These are phyloP conservation scores for Thelonectria blattea DNA, from an alignment of 2,329 filamentous ascomycete species.

Conservation along the genomic window DNA sequence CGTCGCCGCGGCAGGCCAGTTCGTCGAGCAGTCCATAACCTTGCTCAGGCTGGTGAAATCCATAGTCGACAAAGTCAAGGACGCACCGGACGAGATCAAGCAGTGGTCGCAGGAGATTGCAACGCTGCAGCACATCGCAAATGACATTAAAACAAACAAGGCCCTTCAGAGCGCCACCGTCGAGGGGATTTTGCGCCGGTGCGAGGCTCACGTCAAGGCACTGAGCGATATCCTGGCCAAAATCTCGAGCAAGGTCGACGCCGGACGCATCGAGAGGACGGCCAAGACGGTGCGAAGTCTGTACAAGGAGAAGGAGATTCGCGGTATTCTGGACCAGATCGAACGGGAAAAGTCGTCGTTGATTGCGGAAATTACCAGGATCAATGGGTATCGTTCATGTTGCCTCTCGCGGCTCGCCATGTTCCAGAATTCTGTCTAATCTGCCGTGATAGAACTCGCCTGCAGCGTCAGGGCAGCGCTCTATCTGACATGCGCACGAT, in stretches of 20 bases:
- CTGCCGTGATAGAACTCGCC: too few species aligned
- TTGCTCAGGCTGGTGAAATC: background rate
- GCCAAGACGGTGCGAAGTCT: background rate
- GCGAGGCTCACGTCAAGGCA: background rate
- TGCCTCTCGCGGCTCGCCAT: too few species aligned
- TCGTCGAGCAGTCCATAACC: background rate
- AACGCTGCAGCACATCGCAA: background rate
- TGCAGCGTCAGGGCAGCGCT: too few species aligned
- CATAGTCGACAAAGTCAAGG: background rate
- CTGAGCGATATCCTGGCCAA: background rate
- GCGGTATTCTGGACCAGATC: background rate
- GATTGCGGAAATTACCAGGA: too few species aligned
- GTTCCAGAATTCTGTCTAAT: too few species aligned
- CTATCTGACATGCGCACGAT: too few species aligned
- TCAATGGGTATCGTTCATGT: too few species aligned
- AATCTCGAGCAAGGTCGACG: background rate
- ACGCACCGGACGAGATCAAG: background rate
- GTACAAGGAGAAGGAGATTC: background rate
- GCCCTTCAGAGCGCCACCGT: too few species aligned
- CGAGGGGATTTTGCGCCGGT: too few species aligned
- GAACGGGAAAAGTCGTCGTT: background rate
- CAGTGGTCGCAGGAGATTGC: background rate
- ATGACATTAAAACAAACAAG: background rate
- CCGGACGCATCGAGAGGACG: background rate
- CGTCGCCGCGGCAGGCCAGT: background rate